Conservation (phyloP, 2,329 filamentous ascomycete genomes). For the Periglandula ipomoeae region DNA sequence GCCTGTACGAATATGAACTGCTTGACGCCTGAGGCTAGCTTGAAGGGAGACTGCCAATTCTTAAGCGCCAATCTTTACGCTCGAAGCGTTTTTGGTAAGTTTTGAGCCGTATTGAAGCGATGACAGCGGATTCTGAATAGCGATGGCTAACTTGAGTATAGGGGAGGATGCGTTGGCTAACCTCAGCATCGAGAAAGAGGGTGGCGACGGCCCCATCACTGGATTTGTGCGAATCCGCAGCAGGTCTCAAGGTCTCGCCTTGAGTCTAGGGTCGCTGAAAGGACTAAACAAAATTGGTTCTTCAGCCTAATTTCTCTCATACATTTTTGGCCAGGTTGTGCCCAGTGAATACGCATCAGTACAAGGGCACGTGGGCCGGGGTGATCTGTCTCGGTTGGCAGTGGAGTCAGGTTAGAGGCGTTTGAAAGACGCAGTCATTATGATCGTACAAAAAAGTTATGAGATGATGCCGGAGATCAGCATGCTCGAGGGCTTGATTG, state of each 20-base stretch:
- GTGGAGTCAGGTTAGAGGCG: background rate
- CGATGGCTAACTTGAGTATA: slow-evolving; percentile 30
- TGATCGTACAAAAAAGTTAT: background rate
- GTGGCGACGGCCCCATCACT: slow-evolving; percentile 87
- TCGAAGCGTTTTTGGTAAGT: slow-evolving; percentile 93
- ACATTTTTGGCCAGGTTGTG: background rate
- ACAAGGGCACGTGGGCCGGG: background rate
- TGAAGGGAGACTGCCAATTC: slow-evolving; percentile 98
- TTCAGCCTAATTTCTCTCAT: slow-evolving; percentile 15
- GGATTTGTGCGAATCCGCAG: slow-evolving; percentile 97
- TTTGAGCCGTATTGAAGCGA: background rate
- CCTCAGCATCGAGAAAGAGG: slow-evolving; percentile 94
- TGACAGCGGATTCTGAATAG: background rate
- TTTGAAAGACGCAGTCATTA: background rate
- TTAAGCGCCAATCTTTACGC: slow-evolving; percentile 95
- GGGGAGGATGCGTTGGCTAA: slow-evolving; percentile 98
- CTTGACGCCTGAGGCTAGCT: slow-evolving; percentile 86
- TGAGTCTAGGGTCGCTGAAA: slow-evolving; percentile 91
- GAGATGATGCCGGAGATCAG: background rate
- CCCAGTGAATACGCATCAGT: background rate
- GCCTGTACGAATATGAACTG: slow-evolving; percentile 98
- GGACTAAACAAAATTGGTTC: slow-evolving; percentile 74
- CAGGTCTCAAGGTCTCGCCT: slow-evolving; percentile 85
- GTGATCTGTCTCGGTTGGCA: background rate
- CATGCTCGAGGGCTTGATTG: background rate